Evolutionary conservation across 2,329 filamentous ascomycete species (phyloP).

Genomic region (Colletotrichum sp.): DNA sequence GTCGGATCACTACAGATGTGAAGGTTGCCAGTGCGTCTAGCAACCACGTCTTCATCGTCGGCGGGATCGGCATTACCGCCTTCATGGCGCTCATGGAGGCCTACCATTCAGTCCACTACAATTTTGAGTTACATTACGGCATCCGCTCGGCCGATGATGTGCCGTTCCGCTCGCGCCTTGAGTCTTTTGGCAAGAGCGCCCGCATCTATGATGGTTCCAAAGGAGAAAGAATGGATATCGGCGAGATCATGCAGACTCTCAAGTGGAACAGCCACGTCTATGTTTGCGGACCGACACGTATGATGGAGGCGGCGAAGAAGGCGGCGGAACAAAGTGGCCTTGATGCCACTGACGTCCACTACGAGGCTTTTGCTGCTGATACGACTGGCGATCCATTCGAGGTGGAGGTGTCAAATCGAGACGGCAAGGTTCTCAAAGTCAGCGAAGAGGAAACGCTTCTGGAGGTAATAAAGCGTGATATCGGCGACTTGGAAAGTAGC

Average conservation of each 20-base stretch:
- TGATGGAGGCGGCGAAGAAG: slow-evolving; percentile 57
- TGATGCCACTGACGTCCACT: slow-evolving; percentile 58
- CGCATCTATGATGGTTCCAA: slow-evolving; percentile 57
- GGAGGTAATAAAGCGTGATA: slow-evolving; percentile 48
- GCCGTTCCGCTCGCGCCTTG: slow-evolving; percentile 57
- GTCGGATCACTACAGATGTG: slow-evolving; percentile 55
- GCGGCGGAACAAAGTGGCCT: slow-evolving; percentile 48
- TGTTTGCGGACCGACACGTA: slow-evolving; percentile 61
- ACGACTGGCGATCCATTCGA: slow-evolving; percentile 64
- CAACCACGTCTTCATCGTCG: slow-evolving; percentile 67
- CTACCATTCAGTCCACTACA: slow-evolving; percentile 50
- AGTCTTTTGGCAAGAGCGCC: slow-evolving; percentile 43
- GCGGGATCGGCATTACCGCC: slow-evolving; percentile 70
- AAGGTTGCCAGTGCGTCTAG: slow-evolving; percentile 51
- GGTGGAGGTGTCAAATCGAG: slow-evolving; percentile 51
- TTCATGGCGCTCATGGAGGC: slow-evolving; percentile 56
- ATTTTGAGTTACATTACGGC: slow-evolving; percentile 62
- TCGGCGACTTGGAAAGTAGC: slow-evolving; percentile 49
- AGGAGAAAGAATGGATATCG: slow-evolving; percentile 58
- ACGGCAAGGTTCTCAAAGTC: slow-evolving; percentile 47
- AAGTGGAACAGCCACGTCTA: slow-evolving; percentile 64
- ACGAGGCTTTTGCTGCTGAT: slow-evolving; percentile 62
- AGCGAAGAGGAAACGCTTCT: slow-evolving; percentile 53
- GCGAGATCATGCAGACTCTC: slow-evolving; percentile 46
- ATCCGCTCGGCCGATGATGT: slow-evolving; percentile 57